Base-by-base conservation (phyloP, 331 rosid species). In the Acacia concinna region DNA sequence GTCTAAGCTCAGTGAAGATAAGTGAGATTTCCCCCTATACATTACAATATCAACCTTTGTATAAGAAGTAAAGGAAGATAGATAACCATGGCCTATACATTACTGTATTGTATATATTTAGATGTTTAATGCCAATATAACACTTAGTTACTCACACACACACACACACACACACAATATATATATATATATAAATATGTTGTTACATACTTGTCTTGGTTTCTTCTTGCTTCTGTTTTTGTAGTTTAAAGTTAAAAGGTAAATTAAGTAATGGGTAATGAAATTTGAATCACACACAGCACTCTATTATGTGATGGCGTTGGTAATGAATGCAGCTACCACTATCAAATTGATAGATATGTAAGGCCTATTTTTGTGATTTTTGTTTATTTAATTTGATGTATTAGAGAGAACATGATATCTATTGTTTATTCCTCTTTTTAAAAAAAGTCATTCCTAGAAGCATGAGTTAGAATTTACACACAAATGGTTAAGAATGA, bases 1-100 rank as follows among this genome's bases (percentile, higher is more conserved):
- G 73, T 90, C 99, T 38, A 96, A 83, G 88, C 93, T 96, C 78
- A 87, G 56, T 38, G 90, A 84, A n/a, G 60, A 59, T 28, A 84
- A 80, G 20, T 85, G 63, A 82, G 12, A 43, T 51, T 74, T 44
- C 15, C 28, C 0, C 64, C 17, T 37, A 21, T 13, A 27, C n/a
- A 54, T 73, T 40, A 41, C 52, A 44, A 65, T 38, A 41, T 75
- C 73, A 54, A 47, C 31, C 18, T 49, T 62, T 8, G 12, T 35
- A 71, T 32, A 82, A 80, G n/a, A n/a, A 46, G 69, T 57, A 57
- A 40, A 21, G 71, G 76, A 25, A 68, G 69, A 66, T 32, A 5
- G 62, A n/a, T 54, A 31, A 67, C 56, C 34, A 49, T 68, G 25
- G 17, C 20, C 46, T n/a, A 66, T 6, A 8, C 64, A n/a, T 46